These are phyloP conservation scores for Neospora caninum DNA, from an alignment of 169 alveolate genomes.

Conservation along the genomic window DNA sequence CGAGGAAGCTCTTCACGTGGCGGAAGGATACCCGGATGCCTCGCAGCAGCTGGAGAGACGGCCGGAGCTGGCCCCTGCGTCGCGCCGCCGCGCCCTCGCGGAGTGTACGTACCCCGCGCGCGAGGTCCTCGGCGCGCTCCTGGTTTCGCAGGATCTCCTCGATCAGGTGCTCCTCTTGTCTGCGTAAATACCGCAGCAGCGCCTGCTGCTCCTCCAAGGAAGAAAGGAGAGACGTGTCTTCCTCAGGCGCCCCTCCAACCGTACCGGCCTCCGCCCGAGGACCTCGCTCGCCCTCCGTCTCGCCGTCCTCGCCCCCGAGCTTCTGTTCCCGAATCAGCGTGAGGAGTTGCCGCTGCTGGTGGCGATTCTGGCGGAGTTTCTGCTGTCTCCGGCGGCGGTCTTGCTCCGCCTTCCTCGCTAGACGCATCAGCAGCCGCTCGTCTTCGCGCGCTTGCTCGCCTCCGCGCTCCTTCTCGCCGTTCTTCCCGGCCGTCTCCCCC, in stretches of 20 bases:
- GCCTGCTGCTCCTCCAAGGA: constrained; percentile 26
- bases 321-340: neutral
- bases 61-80: constrained; percentile 12
- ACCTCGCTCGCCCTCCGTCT: neutral
- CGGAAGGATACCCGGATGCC: neutral
- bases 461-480: neutral
- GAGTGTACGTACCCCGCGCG: neutral
- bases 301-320: neutral
- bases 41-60: constrained; percentile 22
- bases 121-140: neutral
- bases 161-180: neutral
- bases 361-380: neutral
- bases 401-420: neutral
- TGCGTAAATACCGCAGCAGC: constrained; percentile 18
- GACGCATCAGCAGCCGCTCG: neutral
- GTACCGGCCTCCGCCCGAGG: no score
- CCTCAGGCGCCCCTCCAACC: neutral
- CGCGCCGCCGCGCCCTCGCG: neutral
- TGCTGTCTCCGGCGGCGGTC: neutral
- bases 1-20: neutral
- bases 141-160: neutral
- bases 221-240: neutral
- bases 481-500: neutral
- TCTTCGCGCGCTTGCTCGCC: neutral
- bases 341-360: constrained; percentile 29